Percentiles rank a stretch among this genome's conserved stretches.
These are phyloP conservation scores for Terana coerulea DNA, from an alignment of 768 basidiomycete species.

Conservation along the genomic window DNA sequence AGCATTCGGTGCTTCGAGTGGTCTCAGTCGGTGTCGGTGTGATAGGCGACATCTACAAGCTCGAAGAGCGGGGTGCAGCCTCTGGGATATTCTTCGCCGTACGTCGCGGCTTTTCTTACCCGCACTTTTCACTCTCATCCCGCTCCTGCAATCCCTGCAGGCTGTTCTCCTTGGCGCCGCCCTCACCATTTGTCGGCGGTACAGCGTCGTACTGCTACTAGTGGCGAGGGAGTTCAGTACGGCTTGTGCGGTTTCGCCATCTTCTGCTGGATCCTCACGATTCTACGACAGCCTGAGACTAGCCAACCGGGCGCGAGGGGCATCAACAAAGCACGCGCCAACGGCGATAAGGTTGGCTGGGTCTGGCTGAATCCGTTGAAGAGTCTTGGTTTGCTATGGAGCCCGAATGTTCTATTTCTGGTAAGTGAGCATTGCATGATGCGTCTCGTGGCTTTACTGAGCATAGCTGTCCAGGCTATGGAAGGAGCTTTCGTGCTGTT, in stretches of 20 bases:
- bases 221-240: constrained; percentile 60
- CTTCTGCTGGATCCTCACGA: constrained; percentile 36
- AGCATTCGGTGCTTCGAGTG: constrained; percentile 58
- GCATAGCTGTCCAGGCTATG: constrained; percentile 30
- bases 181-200: constrained; percentile 58
- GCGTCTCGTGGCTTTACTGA: constrained; percentile 12
- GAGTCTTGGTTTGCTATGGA: constrained; percentile 47
- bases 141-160: constrained; percentile 27
- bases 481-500: constrained; percentile 30
- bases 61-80: constrained; percentile 58
- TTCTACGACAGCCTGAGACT: constrained; percentile 59
- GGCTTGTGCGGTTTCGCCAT: constrained; percentile 39
- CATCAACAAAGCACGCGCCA: constrained; percentile 38
- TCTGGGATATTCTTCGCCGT: constrained; percentile 60
- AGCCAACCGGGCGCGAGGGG: constrained; percentile 56
- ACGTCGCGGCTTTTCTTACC: constrained; percentile 7
- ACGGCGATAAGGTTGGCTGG: constrained; percentile 19
- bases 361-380: constrained; percentile 59
- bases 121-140: background rate
- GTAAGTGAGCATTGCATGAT: too few relatives aligned
- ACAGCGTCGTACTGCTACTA: constrained; percentile 55
- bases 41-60: constrained; percentile 62
- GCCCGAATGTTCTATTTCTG: constrained; percentile 53
- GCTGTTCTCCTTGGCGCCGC: constrained; percentile 55
- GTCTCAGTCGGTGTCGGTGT: constrained; percentile 54